These are phyloP conservation scores for Ordospora pajunii DNA, from an alignment of 371 early-diverging fungal genomes.

Conservation along the genomic window DNA sequence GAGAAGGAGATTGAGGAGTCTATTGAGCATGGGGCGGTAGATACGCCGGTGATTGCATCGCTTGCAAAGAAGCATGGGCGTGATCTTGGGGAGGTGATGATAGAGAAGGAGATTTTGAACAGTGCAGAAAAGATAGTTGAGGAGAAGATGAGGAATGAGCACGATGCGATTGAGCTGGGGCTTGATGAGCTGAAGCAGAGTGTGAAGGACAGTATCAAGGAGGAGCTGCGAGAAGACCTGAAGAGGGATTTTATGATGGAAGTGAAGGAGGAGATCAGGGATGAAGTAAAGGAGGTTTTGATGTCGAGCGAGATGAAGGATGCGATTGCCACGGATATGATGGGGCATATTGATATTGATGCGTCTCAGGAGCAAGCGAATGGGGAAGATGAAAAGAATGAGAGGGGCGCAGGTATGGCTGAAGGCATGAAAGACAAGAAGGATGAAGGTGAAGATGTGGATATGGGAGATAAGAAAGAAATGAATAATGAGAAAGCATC, in stretches of 20 bases:
- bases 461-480: too few species aligned
- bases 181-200: background rate
- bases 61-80: background rate
- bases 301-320: background rate
- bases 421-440: too few species aligned
- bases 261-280: background rate
- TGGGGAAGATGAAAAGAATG: background rate
- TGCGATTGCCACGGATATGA: background rate
- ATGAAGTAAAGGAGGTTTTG: background rate
- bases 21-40: conserved; percentile 13
- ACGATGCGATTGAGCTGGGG: background rate
- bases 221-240: background rate
- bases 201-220: background rate
- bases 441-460: too few species aligned
- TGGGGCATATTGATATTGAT: background rate
- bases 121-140: conserved; percentile 13
- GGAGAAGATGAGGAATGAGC: conserved; percentile 5
- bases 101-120: conserved; percentile 32
- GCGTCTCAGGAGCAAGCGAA: background rate
- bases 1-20: conserved; percentile 24
- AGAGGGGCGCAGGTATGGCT: background rate
- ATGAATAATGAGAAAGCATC: too few species aligned
- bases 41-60: conserved; percentile 17
- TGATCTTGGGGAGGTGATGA: conserved; percentile 28
- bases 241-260: background rate